These are phyloP conservation scores for Spathaspora arborariae DNA, from an alignment of 805 yeast species.

Conservation along the genomic window DNA sequence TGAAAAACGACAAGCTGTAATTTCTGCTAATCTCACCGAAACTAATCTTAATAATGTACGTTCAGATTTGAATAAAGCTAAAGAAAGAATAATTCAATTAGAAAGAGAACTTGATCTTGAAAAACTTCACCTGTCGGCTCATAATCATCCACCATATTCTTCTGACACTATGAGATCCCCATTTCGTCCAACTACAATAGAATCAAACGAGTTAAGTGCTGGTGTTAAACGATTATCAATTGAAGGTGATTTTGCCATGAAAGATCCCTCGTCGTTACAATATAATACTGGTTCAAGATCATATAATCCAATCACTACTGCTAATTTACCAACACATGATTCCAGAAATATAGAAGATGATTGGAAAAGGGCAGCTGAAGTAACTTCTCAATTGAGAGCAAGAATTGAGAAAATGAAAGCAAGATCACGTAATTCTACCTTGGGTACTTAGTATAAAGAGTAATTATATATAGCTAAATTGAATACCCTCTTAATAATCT, in stretches of 20 bases:
- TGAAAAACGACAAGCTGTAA: conserved; percentile 18
- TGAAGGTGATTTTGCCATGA: conserved; percentile 17
- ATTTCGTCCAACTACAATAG: conserved; percentile 9
- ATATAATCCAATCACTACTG: background rate
- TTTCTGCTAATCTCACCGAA: conserved; percentile 64
- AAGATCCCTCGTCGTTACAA: background rate
- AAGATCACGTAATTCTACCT: conserved; percentile 24
- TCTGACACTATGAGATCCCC: background rate
- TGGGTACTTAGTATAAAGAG: conserved; percentile 8
- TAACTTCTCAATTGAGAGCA: conserved; percentile 79
- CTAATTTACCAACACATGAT: conserved; percentile 16
- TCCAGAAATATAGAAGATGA: conserved; percentile 49
- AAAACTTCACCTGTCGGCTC: background rate
- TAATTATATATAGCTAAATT: background rate
- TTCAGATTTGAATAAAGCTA: conserved; percentile 59
- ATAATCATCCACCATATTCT: background rate
- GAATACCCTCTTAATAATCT: background rate
- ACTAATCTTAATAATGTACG: conserved; percentile 59
- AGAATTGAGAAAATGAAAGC: conserved; percentile 89
- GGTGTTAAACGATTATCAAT: conserved; percentile 39
- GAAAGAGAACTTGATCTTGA: conserved; percentile 39
- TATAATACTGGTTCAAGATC: background rate
- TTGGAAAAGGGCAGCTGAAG: conserved; percentile 89
- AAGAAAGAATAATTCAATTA: conserved; percentile 48
- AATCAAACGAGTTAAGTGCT: conserved; percentile 36